These are phyloP conservation scores for Geoglossum glabrum DNA, from an alignment of 495 filamentous ascomycete species.

Conservation along the genomic window DNA sequence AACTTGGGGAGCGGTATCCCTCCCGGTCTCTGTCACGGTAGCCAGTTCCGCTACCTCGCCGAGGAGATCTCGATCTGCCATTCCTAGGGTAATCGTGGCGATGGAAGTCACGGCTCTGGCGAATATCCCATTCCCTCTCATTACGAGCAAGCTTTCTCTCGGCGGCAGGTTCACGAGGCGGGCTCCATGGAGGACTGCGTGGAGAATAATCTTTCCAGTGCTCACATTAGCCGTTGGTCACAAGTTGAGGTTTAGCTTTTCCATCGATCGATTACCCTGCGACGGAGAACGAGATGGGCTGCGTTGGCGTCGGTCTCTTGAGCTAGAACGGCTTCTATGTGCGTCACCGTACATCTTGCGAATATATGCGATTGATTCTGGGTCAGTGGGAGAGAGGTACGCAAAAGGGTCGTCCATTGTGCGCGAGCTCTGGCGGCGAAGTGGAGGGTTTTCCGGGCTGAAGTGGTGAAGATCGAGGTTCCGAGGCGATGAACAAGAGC, in stretches of 20 bases:
- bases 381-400: too few species aligned
- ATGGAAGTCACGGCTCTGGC: conserved; percentile 7
- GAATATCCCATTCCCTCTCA: conserved; percentile 8
- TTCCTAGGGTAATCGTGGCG: conserved; percentile 22
- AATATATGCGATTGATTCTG: too few species aligned
- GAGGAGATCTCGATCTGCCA: conserved; percentile 21
- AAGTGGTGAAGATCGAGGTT: too few species aligned
- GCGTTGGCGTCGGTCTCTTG: conserved; percentile 11
- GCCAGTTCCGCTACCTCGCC: conserved; percentile 18
- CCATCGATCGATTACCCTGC: conserved; percentile 15
- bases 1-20: conserved; percentile 30
- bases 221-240: conserved; percentile 14
- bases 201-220: conserved; percentile 12
- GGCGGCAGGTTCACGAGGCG: conserved; percentile 12
- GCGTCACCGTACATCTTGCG: conserved; percentile 31
- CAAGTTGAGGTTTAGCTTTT: neutral
- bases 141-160: conserved; percentile 5
- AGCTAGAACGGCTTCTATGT: conserved; percentile 17
- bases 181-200: too few species aligned
- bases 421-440: too few species aligned
- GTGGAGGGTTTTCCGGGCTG: too few species aligned
- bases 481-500: too few species aligned
- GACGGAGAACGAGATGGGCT: conserved; percentile 20
- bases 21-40: conserved; percentile 38
- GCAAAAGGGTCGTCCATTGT: too few species aligned